A percentile compares a stretch with the other conserved stretches of the same genome.
Conservation (phyloP, 2,329 filamentous ascomycete genomes). For the Botrytis deweyae region DNA sequence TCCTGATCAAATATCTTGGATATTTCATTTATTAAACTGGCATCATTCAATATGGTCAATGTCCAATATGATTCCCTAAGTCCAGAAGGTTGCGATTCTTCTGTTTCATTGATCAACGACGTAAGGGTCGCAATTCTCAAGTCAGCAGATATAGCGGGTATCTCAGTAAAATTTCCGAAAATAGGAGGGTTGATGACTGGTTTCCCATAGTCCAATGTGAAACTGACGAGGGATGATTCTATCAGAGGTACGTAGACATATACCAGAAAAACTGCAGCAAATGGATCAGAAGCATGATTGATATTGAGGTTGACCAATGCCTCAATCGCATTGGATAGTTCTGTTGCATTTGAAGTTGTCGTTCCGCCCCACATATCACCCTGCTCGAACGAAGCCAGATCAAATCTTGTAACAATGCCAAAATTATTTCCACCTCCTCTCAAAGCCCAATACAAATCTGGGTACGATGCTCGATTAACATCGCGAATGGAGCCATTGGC, state of each 20-base stretch:
- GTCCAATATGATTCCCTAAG: slow-evolving; percentile 12
- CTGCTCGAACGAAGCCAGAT: slow-evolving; percentile 43
- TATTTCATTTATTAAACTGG: slow-evolving; percentile 24
- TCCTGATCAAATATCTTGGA: slow-evolving; percentile 29
- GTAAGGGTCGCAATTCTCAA: slow-evolving; percentile 24
- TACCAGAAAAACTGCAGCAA: slow-evolving; percentile 3
- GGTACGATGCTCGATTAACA: slow-evolving; percentile 41
- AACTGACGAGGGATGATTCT: background rate
- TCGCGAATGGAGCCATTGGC: slow-evolving; percentile 50
- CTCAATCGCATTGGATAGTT: background rate
- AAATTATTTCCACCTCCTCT: slow-evolving; percentile 47
- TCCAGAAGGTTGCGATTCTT: slow-evolving; percentile 2
- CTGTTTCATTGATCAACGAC: slow-evolving; percentile 24
- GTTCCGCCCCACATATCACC: slow-evolving; percentile 27
- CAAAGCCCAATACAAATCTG: slow-evolving; percentile 53
- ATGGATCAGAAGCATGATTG: slow-evolving; percentile 9
- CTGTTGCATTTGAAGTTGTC: background rate
- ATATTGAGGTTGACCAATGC: slow-evolving; percentile 14
- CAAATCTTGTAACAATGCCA: slow-evolving; percentile 48
- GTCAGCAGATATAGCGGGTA: slow-evolving; percentile 6
- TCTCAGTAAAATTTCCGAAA: slow-evolving; percentile 26
- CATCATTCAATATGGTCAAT: slow-evolving; percentile 4
- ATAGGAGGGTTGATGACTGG: slow-evolving; percentile 23
- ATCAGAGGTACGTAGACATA: slow-evolving; percentile 5
- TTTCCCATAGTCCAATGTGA: slow-evolving; percentile 12